Conservation (phyloP, 192 early-diverging fungal species). For the Borealophlyctis nickersoniae region DNA sequence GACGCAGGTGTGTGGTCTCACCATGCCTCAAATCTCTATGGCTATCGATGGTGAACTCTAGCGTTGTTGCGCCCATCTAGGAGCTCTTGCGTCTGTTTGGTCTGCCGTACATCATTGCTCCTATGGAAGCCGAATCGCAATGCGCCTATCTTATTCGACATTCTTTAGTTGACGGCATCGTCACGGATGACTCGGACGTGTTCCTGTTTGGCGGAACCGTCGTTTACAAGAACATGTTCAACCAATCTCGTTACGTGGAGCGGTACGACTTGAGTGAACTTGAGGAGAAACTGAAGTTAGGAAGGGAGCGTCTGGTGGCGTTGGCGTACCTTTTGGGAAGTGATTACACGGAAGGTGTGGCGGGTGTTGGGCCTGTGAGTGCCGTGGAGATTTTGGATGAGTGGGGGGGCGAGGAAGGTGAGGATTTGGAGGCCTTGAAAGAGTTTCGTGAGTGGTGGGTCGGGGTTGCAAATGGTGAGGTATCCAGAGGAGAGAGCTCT, state of each 20-base stretch:
- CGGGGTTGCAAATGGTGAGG: conserved; percentile 38
- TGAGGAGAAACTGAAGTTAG: conserved; percentile 62
- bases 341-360: conserved; percentile 92
- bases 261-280: conserved; percentile 69
- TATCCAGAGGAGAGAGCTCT: neutral
- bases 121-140: conserved; percentile 98
- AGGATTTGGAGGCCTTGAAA: conserved; percentile 38
- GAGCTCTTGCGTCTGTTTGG: conserved; percentile 87
- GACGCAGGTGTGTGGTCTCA: conserved; percentile 62
- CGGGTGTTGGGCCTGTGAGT: conserved; percentile 79
- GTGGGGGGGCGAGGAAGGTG: conserved; percentile 51
- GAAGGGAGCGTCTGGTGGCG: conserved; percentile 70
- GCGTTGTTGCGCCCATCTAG: conserved; percentile 35
- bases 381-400: conserved; percentile 87
- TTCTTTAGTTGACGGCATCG: conserved; percentile 84
- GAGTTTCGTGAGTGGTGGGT: conserved; percentile 60
- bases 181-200: conserved; percentile 96
- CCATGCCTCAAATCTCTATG: neutral
- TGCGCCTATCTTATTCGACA: conserved; percentile 65
- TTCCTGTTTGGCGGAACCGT: conserved; percentile 82
- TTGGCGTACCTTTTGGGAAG: conserved; percentile 92
- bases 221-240: conserved; percentile 94
- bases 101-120: conserved; percentile 86
- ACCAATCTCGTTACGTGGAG: conserved; percentile 84
- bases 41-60: neutral